Percentiles rank a stretch among this genome's conserved stretches.
phyloP scores from a whole-genome alignment of 148 eudicot genomes.

The Vaccinium myrtillus region DNA sequence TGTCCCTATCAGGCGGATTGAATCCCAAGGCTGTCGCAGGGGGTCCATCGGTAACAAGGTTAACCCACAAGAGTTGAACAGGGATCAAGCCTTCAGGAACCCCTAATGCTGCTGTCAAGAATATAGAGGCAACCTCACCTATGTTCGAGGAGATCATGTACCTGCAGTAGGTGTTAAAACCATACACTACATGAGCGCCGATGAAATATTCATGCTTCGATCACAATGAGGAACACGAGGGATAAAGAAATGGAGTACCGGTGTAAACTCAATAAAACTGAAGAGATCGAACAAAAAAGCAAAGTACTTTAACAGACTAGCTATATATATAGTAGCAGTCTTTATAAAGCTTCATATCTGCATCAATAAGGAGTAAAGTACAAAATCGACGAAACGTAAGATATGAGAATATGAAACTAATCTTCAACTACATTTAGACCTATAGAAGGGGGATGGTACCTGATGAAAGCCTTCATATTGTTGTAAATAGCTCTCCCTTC shows the following conservation, averaged over 20 bases:
- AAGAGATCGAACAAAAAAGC: background rate
- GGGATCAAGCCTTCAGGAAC: slow-evolving; percentile 87
- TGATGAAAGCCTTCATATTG: slow-evolving; percentile 35
- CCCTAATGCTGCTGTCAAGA: slow-evolving; percentile 85
- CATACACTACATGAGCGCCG: background rate
- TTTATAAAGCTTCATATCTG: too few relatives aligned
- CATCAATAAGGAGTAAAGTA: too few relatives aligned
- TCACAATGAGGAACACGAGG: background rate
- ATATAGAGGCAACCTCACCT: slow-evolving; percentile 82
- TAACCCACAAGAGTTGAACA: slow-evolving; percentile 91
- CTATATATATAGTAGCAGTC: background rate
- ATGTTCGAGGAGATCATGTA: slow-evolving; percentile 91
- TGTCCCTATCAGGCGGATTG: slow-evolving; percentile 84
- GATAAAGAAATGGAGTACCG: background rate
- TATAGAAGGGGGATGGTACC: background rate
- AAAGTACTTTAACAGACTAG: background rate
- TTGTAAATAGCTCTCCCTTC: slow-evolving; percentile 34
- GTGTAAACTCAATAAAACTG: too few relatives aligned
- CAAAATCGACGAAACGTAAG: too few relatives aligned
- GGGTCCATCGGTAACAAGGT: slow-evolving; percentile 87
- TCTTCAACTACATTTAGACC: too few relatives aligned
- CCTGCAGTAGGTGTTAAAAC: slow-evolving; percentile 29
- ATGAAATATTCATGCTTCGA: background rate
- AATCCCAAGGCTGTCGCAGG: slow-evolving; percentile 96
- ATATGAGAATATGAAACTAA: too few relatives aligned